Percentiles rank a stretch among this genome's conserved stretches.
Conservation (phyloP, 371 early-diverging fungal species). For the Chytridium lagenaria region DNA sequence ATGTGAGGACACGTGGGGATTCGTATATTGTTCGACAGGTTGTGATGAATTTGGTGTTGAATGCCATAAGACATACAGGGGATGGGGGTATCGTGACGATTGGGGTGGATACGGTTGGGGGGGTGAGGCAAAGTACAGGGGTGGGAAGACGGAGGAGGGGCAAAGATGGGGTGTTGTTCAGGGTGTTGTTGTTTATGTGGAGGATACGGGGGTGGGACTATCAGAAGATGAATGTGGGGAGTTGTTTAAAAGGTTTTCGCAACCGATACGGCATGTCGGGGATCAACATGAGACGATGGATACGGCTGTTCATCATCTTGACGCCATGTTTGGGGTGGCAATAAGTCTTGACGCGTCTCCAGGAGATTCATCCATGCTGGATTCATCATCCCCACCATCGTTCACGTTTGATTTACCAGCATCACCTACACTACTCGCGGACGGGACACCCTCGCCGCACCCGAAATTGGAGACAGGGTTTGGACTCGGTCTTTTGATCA, state of each 20-base stretch:
- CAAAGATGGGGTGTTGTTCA: conserved; percentile 12
- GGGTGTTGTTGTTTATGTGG: conserved; percentile 48
- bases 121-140: background rate
- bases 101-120: conserved; percentile 7
- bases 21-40: conserved; percentile 20
- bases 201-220: conserved; percentile 70
- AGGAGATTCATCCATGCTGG: background rate
- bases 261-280: conserved; percentile 32
- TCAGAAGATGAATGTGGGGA: conserved; percentile 53
- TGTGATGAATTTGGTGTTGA: conserved; percentile 25
- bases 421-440: background rate
- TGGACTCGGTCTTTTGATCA: conserved; percentile 65
- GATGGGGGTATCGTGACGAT: background rate
- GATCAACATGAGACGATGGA: background rate
- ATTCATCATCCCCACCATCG: background rate
- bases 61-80: conserved; percentile 28
- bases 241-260: conserved; percentile 66
- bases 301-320: background rate
- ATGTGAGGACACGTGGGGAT: background rate
- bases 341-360: background rate
- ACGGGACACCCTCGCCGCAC: background rate
- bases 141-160: background rate
- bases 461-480: conserved; percentile 46
- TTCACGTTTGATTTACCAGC: background rate
- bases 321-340: too few relatives aligned